These are phyloP conservation scores for Calonectria multiphialidica DNA, from an alignment of 2,329 filamentous ascomycete genomes.

Conservation along the genomic window DNA sequence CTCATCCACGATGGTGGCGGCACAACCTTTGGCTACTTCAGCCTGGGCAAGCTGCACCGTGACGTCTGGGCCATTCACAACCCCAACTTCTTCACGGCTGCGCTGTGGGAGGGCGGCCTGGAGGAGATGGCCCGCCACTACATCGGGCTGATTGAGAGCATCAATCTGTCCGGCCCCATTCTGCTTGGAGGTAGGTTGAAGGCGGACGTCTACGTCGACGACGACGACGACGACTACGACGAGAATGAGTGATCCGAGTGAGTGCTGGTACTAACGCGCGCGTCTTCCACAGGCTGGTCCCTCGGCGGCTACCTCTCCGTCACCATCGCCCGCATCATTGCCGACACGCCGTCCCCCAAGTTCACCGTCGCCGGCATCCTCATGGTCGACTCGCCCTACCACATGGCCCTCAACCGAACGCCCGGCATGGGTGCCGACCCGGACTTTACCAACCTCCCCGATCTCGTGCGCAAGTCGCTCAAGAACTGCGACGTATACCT, in stretches of 20 bases:
- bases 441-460: slow-evolving; percentile 36
- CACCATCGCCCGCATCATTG: slow-evolving; percentile 41
- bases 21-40: slow-evolving; percentile 47
- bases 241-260: neutral
- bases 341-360: slow-evolving; percentile 34
- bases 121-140: slow-evolving; percentile 47
- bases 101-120: slow-evolving; percentile 43
- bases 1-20: slow-evolving; percentile 48
- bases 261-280: neutral
- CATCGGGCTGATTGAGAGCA: slow-evolving; percentile 36
- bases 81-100: slow-evolving; percentile 41
- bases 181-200: slow-evolving; percentile 43
- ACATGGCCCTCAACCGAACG: slow-evolving; percentile 36
- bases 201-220: neutral
- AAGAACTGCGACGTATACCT: slow-evolving; percentile 48
- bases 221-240: too few relatives aligned
- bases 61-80: slow-evolving; percentile 49
- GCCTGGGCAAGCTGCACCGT: slow-evolving; percentile 42
- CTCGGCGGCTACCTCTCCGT: slow-evolving; percentile 45
- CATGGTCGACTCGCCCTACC: slow-evolving; percentile 46
- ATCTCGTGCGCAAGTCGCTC: slow-evolving; percentile 44
- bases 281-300: slow-evolving; percentile 43
- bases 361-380: slow-evolving; percentile 43
- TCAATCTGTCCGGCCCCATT: slow-evolving; percentile 41
- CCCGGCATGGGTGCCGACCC: slow-evolving; percentile 29